phyloP scores from a whole-genome alignment of 768 basidiomycete species.

The Rubroboletus pulcherrimus region DNA sequence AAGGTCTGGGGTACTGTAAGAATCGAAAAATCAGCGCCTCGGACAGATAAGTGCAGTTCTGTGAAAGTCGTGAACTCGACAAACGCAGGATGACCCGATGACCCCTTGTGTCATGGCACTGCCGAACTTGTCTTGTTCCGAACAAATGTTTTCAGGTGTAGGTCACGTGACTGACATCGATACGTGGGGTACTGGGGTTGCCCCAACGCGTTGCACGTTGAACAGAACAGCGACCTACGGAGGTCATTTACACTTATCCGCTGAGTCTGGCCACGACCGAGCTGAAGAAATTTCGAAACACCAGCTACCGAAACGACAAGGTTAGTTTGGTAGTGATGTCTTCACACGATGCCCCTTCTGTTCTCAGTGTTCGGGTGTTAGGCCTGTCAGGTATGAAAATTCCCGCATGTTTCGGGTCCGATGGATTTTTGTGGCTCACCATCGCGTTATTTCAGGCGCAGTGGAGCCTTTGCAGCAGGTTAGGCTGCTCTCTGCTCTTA shows the following conservation, averaged over 20 bases:
- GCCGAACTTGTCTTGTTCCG: neutral
- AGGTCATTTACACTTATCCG: neutral
- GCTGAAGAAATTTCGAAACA: neutral
- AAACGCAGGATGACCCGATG: neutral
- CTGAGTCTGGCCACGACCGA: neutral
- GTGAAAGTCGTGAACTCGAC: no score
- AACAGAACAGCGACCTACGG: slow-evolving; percentile 2
- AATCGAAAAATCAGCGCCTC: neutral
- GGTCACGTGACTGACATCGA: slow-evolving; percentile 13
- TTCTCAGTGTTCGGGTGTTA: slow-evolving; percentile 16
- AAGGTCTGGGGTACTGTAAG: neutral
- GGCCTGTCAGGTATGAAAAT: slow-evolving; percentile 18
- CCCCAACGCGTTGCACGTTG: slow-evolving; percentile 3
- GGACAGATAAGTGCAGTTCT: neutral
- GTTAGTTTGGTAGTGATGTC: slow-evolving; percentile 17
- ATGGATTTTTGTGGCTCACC: slow-evolving; percentile 4
- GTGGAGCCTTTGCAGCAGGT: slow-evolving; percentile 58
- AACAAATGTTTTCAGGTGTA: neutral
- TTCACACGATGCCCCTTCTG: slow-evolving; percentile 12
- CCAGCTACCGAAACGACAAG: neutral
- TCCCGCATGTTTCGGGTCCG: neutral
- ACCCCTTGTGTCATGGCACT: neutral
- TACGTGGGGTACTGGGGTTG: slow-evolving; percentile 1
- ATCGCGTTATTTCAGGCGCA: slow-evolving; percentile 11
- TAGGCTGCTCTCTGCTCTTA: slow-evolving; percentile 58